Base-by-base conservation (phyloP, 805 yeast species). In the Candida verbasci region DNA sequence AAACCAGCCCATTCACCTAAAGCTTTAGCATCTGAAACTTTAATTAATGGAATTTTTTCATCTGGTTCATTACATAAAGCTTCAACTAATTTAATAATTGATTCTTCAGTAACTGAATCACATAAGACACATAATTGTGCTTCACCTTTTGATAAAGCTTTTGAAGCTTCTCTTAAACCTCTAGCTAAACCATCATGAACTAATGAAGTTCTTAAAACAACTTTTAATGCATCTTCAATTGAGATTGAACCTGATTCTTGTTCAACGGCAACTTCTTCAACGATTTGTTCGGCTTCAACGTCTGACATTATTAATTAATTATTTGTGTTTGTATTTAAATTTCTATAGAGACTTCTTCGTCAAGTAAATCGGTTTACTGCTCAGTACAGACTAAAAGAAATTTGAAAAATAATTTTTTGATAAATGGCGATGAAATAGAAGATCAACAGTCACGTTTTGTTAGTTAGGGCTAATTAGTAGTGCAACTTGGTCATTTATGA, bases 1-100 rank as follows among this genome's bases (percentile, higher is more conserved):
- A 93, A 80, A 85, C 98, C 98, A 65, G 97, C 97, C 98, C 98
- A 93, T 81, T 93, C 97, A 82, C 99, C 99, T 69, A 93, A 82
- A 79, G 87, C 86, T 84, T 93, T 93, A 68, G 97, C 96, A 69
- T 93, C 98, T 60, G 97, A 86, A 60, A 93, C 97, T 85, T 93
- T 93, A 84, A 93, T 85, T 74, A 93, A 80, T 62, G 98, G 97
- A 58, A 91, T 87, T 78, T 86, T 86, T 74, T 82, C 79, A 68
- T 86, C 95, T 65, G 94, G 87, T 76, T 87, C 95, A 80, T 89
- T 86, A 80, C 97, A 91, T 67, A 93, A 83, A 77, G 97, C 97
- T 84, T 93, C 97, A 62, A 93, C 93, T 70, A 93, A 86, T 78
- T 89, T 88, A 70, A 85, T 76, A 78, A 93, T 93, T 57, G 93